phyloP scores from a whole-genome alignment of 2,329 filamentous ascomycete genomes.

The Sporothrix luriei region DNA sequence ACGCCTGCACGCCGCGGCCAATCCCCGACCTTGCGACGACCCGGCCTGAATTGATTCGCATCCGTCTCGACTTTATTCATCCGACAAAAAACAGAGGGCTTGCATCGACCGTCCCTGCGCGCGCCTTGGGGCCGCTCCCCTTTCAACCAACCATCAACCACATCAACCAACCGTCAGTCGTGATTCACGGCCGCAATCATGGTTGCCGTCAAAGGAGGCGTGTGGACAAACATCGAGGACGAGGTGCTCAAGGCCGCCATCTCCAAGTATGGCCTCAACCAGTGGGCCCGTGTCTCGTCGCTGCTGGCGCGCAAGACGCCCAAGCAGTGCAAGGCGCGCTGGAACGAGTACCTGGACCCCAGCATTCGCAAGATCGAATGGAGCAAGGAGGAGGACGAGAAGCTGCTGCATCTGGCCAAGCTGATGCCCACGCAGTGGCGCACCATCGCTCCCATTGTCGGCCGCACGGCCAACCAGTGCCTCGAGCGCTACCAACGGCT shows the following conservation, averaged over 20 bases:
- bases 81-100: background rate
- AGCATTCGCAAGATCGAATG: constrained; percentile 98
- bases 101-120: background rate
- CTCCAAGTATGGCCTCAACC: constrained; percentile 92
- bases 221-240: constrained; percentile 80
- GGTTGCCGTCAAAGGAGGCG: constrained; percentile 74
- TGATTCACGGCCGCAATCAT: constrained; percentile 48
- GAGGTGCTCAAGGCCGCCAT: constrained; percentile 96
- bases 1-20: background rate
- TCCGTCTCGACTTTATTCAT: background rate
- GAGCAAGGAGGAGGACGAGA: constrained; percentile 98
- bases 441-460: constrained; percentile 95
- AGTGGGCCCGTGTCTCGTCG: constrained; percentile 98
- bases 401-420: constrained; percentile 92
- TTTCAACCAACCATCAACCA: background rate
- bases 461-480: constrained; percentile 94
- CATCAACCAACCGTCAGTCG: too few species aligned
- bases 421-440: constrained; percentile 99
- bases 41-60: background rate
- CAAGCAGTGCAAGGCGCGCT: constrained; percentile 98
- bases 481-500: constrained; percentile 96
- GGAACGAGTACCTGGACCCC: constrained; percentile 97
- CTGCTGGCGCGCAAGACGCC: constrained; percentile 95
- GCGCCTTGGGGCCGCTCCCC: constrained; percentile 11
- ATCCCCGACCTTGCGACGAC: background rate